Evolutionary conservation across 345 rosid species (phyloP).

Genomic region (Lagerstroemia speciosa): DNA sequence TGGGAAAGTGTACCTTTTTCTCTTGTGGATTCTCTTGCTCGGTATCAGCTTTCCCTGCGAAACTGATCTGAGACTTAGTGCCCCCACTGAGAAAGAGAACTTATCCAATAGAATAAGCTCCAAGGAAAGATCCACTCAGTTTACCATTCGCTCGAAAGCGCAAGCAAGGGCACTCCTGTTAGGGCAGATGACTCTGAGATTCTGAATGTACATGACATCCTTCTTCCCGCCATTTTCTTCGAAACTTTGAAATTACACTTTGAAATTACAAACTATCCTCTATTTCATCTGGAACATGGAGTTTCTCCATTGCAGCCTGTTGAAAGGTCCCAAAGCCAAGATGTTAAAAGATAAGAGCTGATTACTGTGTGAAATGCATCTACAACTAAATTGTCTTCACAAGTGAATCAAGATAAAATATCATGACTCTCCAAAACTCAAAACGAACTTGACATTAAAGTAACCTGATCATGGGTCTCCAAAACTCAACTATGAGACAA

Average conservation of each 20-base stretch:
- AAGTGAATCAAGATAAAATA: neutral
- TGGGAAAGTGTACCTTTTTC: neutral
- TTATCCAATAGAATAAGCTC: neutral
- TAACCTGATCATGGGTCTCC: too few species aligned
- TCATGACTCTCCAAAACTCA: neutral
- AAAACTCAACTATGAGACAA: too few species aligned
- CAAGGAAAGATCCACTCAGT: slow-evolving; percentile 10
- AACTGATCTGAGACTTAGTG: slow-evolving; percentile 1
- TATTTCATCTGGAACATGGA: slow-evolving; percentile 89
- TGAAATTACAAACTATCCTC: slow-evolving; percentile 49
- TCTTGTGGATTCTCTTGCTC: neutral
- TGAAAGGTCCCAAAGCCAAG: slow-evolving; percentile 4
- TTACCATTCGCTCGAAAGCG: slow-evolving; percentile 29
- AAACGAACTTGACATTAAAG: neutral
- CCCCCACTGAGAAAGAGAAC: neutral
- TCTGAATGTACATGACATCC: slow-evolving; percentile 10
- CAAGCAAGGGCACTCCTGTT: slow-evolving; percentile 26
- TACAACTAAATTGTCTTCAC: neutral
- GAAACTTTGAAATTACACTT: too few species aligned
- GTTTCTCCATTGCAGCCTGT: slow-evolving; percentile 96
- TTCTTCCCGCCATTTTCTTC: slow-evolving; percentile 1
- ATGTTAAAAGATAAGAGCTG: neutral
- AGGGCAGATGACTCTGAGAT: slow-evolving; percentile 16
- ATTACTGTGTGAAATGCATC: neutral
- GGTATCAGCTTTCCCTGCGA: neutral